Percentiles rank a stretch among this genome's conserved stretches.
Conservation (phyloP, 495 filamentous ascomycete species). For the Talaromyces thailandensis region DNA sequence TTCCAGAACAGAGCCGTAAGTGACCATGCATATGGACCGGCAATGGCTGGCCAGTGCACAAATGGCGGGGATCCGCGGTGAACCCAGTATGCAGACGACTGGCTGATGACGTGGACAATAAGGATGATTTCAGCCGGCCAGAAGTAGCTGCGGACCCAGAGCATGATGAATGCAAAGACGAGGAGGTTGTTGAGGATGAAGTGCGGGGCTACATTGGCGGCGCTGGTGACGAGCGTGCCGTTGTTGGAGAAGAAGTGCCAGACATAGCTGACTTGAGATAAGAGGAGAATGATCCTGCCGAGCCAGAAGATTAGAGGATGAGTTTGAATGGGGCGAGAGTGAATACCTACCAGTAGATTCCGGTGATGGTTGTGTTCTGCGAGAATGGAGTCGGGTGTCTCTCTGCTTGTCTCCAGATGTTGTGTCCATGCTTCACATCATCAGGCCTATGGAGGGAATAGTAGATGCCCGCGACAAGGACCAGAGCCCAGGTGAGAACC, state of each 20-base stretch:
- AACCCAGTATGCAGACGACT: constrained; percentile 69
- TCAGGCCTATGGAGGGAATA: constrained; percentile 55
- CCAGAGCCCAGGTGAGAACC: constrained; percentile 60
- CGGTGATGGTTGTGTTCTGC: constrained; percentile 58
- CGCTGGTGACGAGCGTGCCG: constrained; percentile 48
- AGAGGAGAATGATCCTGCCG: constrained; percentile 61
- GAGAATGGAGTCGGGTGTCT: constrained; percentile 63
- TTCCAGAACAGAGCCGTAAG: constrained; percentile 81
- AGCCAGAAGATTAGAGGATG: background rate
- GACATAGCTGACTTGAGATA: constrained; percentile 68
- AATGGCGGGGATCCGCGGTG: constrained; percentile 55
- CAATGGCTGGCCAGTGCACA: constrained; percentile 65
- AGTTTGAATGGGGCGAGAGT: too few relatives aligned
- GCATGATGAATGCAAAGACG: constrained; percentile 66
- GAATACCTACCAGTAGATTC: constrained; percentile 62
- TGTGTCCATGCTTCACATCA: constrained; percentile 45
- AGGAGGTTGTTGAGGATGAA: constrained; percentile 82
- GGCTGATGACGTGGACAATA: constrained; percentile 72
- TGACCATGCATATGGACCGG: constrained; percentile 74
- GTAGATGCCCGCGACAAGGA: constrained; percentile 57
- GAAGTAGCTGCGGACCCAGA: constrained; percentile 71
- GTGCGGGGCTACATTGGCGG: constrained; percentile 69
- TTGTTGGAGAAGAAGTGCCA: constrained; percentile 65
- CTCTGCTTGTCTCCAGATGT: constrained; percentile 63
- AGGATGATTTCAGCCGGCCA: constrained; percentile 63